A percentile compares a stretch with the other conserved stretches of the same genome.
These are phyloP conservation scores for Acrodontium crateriforme DNA, from an alignment of 2,329 filamentous ascomycete genomes.

Conservation along the genomic window DNA sequence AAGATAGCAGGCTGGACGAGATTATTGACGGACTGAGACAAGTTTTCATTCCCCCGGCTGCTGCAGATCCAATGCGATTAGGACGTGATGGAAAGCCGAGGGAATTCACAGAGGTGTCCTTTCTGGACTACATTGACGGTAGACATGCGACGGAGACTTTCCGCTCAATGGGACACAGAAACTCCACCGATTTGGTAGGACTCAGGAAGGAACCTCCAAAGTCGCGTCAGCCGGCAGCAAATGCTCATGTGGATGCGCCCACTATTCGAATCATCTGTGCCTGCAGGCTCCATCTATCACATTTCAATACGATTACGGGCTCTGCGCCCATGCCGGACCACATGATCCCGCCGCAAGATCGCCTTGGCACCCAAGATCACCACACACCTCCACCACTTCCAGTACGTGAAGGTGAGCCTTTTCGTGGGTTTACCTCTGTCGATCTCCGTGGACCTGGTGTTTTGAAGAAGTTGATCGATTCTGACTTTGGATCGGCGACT, in stretches of 20 bases:
- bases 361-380: neutral
- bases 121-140: neutral
- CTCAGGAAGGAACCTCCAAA: no score
- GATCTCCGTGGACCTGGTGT: constrained; percentile 12
- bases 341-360: neutral
- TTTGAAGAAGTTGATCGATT: constrained; percentile 12
- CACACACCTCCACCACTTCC: neutral
- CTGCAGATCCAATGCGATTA: neutral
- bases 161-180: constrained; percentile 9
- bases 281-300: constrained; percentile 16
- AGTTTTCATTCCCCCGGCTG: constrained; percentile 12
- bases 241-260: constrained; percentile 6
- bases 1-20: constrained; percentile 17
- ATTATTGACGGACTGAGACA: constrained; percentile 17
- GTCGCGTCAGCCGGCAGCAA: no score
- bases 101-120: no score
- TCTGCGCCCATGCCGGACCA: neutral
- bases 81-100: neutral
- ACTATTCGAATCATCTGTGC: constrained; percentile 16
- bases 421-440: constrained; percentile 15
- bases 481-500: constrained; percentile 13
- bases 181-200: constrained; percentile 2
- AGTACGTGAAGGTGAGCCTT: constrained; percentile 13
- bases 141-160: constrained; percentile 7
- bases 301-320: constrained; percentile 15